Percentiles rank a stretch among this genome's conserved stretches.
Evolutionary conservation across 2,329 filamentous ascomycete genomes (phyloP).

Genomic region (Penicillium oxalicum): DNA sequence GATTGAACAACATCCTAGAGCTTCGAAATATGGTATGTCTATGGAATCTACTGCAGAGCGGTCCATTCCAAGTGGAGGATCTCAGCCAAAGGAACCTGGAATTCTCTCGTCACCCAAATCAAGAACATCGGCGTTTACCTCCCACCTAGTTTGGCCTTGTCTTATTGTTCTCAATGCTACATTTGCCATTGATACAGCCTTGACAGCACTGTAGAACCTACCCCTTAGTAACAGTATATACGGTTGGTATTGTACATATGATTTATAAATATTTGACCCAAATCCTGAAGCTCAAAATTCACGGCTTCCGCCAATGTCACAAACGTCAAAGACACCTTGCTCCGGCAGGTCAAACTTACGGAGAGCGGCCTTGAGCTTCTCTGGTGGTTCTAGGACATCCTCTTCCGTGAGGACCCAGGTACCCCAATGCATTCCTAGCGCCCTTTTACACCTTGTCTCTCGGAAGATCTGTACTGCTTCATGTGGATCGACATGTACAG

Average conservation of each 20-base stretch:
- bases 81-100: background rate
- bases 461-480: conserved; percentile 85
- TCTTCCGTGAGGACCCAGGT: conserved; percentile 81
- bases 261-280: background rate
- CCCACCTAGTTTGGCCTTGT: too few species aligned
- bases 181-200: too few species aligned
- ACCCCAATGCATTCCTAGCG: conserved; percentile 89
- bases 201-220: too few species aligned
- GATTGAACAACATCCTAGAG: background rate
- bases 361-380: conserved; percentile 65
- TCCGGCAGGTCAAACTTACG: conserved; percentile 61
- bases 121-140: too few species aligned
- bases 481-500: conserved; percentile 78
- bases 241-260: background rate
- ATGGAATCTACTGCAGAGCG: too few species aligned
- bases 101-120: too few species aligned
- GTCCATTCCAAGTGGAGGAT: background rate
- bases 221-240: background rate
- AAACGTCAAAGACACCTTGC: conserved; percentile 71
- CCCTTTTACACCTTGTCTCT: conserved; percentile 70
- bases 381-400: conserved; percentile 76
- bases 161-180: too few species aligned
- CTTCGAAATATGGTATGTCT: too few species aligned
- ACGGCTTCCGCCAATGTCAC: conserved; percentile 75
- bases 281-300: conserved; percentile 52